Conservation (phyloP, 2,329 filamentous ascomycete species). For the Fusarium coffeatum region DNA sequence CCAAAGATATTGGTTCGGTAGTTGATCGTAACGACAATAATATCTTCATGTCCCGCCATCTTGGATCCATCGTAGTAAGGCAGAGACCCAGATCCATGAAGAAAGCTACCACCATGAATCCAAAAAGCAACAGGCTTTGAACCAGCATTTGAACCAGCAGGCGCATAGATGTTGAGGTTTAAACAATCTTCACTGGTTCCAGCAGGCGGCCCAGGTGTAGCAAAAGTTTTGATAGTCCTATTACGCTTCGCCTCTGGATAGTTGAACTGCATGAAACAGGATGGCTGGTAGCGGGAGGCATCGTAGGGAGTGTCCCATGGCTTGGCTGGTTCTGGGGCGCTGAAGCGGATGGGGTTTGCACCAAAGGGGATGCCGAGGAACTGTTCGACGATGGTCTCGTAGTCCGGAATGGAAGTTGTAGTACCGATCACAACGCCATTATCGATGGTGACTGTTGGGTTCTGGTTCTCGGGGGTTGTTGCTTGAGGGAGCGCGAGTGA, state of each 20-base stretch:
- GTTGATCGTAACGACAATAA: slow-evolving; percentile 61
- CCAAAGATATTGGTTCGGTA: slow-evolving; percentile 58
- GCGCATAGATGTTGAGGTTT: slow-evolving; percentile 50
- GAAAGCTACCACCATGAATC: slow-evolving; percentile 57
- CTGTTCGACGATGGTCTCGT: slow-evolving; percentile 38
- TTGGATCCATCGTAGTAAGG: slow-evolving; percentile 55
- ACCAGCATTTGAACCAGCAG: slow-evolving; percentile 28
- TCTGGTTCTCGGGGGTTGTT: neutral
- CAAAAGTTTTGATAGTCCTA: slow-evolving; percentile 34
- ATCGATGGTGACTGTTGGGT: slow-evolving; percentile 36
- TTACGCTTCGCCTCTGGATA: slow-evolving; percentile 32
- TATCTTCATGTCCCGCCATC: slow-evolving; percentile 56
- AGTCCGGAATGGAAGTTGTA: slow-evolving; percentile 25
- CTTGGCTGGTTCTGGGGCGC: slow-evolving; percentile 29
- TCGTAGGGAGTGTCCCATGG: slow-evolving; percentile 40
- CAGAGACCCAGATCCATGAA: slow-evolving; percentile 51
- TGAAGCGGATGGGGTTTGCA: slow-evolving; percentile 44
- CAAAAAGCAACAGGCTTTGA: slow-evolving; percentile 58
- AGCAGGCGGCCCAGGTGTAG: slow-evolving; percentile 39
- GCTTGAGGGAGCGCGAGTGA: neutral
- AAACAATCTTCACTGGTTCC: slow-evolving; percentile 51
- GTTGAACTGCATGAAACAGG: slow-evolving; percentile 46
- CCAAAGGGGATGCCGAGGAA: slow-evolving; percentile 51
- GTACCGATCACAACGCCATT: slow-evolving; percentile 35
- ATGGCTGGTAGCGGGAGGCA: slow-evolving; percentile 39